These are phyloP conservation scores for Pezicula neosporulosa DNA, from an alignment of 2,329 filamentous ascomycete genomes.

Conservation along the genomic window DNA sequence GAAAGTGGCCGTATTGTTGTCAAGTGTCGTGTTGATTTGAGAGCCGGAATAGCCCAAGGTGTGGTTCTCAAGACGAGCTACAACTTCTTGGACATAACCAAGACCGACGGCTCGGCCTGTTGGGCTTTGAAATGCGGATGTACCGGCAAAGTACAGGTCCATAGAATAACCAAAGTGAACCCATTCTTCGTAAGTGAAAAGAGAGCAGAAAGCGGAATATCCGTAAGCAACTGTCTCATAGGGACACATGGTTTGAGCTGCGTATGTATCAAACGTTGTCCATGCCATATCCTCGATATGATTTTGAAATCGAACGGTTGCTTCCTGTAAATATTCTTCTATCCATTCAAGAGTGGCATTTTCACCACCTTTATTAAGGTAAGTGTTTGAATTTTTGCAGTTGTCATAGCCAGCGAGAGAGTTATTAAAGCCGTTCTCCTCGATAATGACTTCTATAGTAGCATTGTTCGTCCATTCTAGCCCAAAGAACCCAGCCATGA, in stretches of 20 bases:
- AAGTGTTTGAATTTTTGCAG: slow-evolving; percentile 57
- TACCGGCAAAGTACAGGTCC: slow-evolving; percentile 62
- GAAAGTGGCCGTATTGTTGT: slow-evolving; percentile 65
- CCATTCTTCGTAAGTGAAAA: slow-evolving; percentile 77
- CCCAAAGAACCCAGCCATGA: slow-evolving; percentile 76
- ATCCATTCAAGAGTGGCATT: slow-evolving; percentile 58
- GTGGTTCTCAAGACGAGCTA: slow-evolving; percentile 68
- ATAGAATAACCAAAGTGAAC: slow-evolving; percentile 66
- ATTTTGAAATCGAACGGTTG: slow-evolving; percentile 54
- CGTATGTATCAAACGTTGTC: slow-evolving; percentile 60
- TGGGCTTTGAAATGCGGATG: slow-evolving; percentile 27
- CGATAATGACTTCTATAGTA: slow-evolving; percentile 70
- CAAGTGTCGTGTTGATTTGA: slow-evolving; percentile 67
- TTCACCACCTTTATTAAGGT: slow-evolving; percentile 43
- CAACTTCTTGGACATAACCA: slow-evolving; percentile 69
- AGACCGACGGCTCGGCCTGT: slow-evolving; percentile 64
- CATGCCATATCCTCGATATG: slow-evolving; percentile 58
- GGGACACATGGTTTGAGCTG: slow-evolving; percentile 68
- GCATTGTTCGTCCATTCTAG: slow-evolving; percentile 70
- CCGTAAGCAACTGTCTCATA: slow-evolving; percentile 78
- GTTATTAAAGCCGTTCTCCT: slow-evolving; percentile 62
- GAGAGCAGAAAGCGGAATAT: slow-evolving; percentile 68
- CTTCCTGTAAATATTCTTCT: slow-evolving; percentile 59
- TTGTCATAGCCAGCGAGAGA: slow-evolving; percentile 64
- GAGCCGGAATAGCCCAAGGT: slow-evolving; percentile 54